phyloP scores from a whole-genome alignment of 2,329 filamentous ascomycete genomes.

The Diaporthe sp. region DNA sequence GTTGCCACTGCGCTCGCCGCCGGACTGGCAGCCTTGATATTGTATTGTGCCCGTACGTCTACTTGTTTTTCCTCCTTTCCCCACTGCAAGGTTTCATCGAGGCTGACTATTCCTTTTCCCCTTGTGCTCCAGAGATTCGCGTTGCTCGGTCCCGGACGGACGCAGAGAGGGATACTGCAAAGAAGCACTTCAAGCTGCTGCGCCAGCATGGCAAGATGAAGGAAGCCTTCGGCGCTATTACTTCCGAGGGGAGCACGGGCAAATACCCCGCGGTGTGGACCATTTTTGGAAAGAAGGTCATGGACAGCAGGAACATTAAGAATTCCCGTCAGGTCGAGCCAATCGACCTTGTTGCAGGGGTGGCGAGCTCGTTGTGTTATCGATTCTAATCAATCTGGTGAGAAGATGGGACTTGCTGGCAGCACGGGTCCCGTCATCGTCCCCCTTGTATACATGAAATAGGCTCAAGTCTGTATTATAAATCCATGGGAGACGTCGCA shows the following conservation, averaged over 20 bases:
- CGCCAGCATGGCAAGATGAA: not conserved
- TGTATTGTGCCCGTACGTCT: conserved; percentile 41
- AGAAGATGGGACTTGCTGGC: not conserved
- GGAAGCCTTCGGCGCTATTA: not conserved
- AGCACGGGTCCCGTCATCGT: not conserved
- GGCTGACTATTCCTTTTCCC: not conserved
- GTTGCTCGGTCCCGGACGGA: not conserved
- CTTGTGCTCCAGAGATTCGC: not conserved
- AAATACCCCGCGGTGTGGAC: not conserved
- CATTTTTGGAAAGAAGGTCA: not conserved
- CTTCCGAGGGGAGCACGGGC: not conserved
- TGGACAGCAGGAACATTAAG: not conserved
- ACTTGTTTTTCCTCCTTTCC: not conserved
- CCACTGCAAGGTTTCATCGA: not conserved
- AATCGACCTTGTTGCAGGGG: not conserved
- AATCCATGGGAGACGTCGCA: too few relatives aligned
- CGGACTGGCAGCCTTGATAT: conserved; percentile 49
- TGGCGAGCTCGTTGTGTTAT: not conserved
- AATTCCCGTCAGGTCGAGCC: not conserved
- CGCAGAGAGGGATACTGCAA: not conserved
- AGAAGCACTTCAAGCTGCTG: not conserved
- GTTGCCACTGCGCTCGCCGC: conserved; percentile 50
- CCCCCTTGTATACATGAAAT: not conserved
- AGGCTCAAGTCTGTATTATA: not conserved
- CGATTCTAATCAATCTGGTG: not conserved